Percentiles rank a stretch among this genome's conserved stretches.
Conservation (phyloP, 176 grass and related monocot species). For the Lolium rigidum region DNA sequence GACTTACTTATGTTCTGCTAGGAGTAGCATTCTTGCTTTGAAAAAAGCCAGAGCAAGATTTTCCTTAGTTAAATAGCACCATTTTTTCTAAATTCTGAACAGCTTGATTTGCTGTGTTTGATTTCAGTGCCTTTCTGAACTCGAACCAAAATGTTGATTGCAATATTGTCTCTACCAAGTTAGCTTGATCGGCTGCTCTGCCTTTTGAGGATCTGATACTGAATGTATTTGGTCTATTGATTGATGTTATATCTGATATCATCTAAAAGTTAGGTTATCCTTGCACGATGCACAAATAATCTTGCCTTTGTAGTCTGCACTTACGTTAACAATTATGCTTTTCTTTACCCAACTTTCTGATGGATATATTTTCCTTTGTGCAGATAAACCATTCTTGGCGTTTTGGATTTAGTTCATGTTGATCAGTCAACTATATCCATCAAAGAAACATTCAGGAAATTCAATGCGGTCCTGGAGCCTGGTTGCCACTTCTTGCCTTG, state of each 20-base stretch:
- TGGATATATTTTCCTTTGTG: slow-evolving; percentile 21
- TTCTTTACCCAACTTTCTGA: neutral
- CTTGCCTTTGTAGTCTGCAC: slow-evolving; percentile 22
- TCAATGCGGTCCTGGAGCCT: slow-evolving; percentile 63
- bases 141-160: too few relatives aligned
- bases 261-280: slow-evolving; percentile 6
- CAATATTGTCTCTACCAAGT: too few relatives aligned
- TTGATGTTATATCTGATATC: neutral
- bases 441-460: slow-evolving; percentile 77
- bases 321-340: slow-evolving; percentile 23
- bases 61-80: too few relatives aligned
- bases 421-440: slow-evolving; percentile 76
- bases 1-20: too few relatives aligned
- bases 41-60: too few relatives aligned
- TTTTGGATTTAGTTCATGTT: slow-evolving; percentile 59
- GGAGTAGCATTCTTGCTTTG: too few relatives aligned
- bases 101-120: too few relatives aligned
- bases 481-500: slow-evolving; percentile 78
- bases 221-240: neutral
- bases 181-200: too few relatives aligned
- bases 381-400: slow-evolving; percentile 64
- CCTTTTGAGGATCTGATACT: too few relatives aligned
- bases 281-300: slow-evolving; percentile 4
- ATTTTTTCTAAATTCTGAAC: too few relatives aligned
- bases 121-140: too few relatives aligned